These are phyloP conservation scores for Acrocalymma vagum DNA, from an alignment of 2,329 filamentous ascomycete genomes.

Conservation along the genomic window DNA sequence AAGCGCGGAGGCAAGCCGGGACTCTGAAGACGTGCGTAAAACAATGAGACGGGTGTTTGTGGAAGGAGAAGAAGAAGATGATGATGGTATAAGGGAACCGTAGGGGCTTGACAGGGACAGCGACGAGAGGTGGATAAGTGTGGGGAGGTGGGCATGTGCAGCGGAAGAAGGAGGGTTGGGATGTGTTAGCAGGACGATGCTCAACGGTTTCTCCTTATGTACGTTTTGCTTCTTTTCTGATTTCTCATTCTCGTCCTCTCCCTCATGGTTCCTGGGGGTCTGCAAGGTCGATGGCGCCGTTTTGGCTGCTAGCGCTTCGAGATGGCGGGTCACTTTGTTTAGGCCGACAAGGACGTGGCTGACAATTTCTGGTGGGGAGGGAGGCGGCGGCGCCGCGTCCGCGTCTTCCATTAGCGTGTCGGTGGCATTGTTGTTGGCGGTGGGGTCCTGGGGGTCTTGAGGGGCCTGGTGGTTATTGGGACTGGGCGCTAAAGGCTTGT, in stretches of 20 bases:
- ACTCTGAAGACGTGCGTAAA: conserved; percentile 68
- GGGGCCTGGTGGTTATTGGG: conserved; percentile 5
- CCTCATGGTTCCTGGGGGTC: background rate
- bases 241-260: background rate
- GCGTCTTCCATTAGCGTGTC: conserved; percentile 4
- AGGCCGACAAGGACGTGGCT: conserved; percentile 70
- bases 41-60: conserved; percentile 65
- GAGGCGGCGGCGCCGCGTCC: conserved; percentile 26
- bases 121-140: conserved; percentile 36
- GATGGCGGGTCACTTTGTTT: conserved; percentile 67
- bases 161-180: conserved; percentile 42
- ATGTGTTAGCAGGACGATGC: conserved; percentile 42
- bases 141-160: conserved; percentile 44
- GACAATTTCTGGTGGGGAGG: conserved; percentile 59
- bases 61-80: conserved; percentile 8
- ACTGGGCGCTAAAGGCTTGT: conserved; percentile 13
- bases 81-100: conserved; percentile 11
- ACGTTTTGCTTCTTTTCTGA: background rate
- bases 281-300: conserved; percentile 21
- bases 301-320: conserved; percentile 57
- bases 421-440: conserved; percentile 5
- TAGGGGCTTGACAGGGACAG: conserved; percentile 8
- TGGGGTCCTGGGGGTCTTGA: background rate
- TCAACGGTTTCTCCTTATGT: conserved; percentile 15
- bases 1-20: conserved; percentile 64